Percentiles rank a stretch among this genome's conserved stretches.
These are phyloP conservation scores for Gamarada debralockiae DNA, from an alignment of 495 filamentous ascomycete species.

Conservation along the genomic window DNA sequence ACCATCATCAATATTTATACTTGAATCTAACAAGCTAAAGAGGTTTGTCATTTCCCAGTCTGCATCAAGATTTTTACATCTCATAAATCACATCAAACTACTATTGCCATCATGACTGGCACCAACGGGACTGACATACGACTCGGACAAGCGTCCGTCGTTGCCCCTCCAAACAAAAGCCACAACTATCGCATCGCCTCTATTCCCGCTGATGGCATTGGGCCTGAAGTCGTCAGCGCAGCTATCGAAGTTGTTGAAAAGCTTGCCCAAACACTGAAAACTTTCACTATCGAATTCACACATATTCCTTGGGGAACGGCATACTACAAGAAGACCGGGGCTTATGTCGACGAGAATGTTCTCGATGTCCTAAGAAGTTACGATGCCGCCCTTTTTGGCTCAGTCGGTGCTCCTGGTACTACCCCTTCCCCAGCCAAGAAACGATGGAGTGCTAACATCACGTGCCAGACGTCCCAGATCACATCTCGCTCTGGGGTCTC, in stretches of 20 bases:
- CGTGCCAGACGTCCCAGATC: slow-evolving; percentile 47
- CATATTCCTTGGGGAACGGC: slow-evolving; percentile 51
- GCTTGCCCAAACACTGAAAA: slow-evolving; percentile 38
- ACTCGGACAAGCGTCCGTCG: no score
- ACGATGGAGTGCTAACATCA: background rate
- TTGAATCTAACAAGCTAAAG: no score
- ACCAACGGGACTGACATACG: no score
- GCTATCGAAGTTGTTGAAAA: slow-evolving; percentile 43
- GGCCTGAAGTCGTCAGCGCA: slow-evolving; percentile 46
- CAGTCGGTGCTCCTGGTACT: slow-evolving; percentile 49
- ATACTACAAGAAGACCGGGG: slow-evolving; percentile 46
- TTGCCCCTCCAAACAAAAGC: no score
- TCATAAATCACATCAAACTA: no score
- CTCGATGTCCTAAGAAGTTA: slow-evolving; percentile 46
- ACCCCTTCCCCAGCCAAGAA: background rate
- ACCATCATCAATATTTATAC: no score
- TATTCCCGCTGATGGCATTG: slow-evolving; percentile 51
- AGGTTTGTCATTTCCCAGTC: no score
- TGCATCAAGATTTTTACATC: no score
- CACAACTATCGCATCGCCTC: slow-evolving; percentile 41
- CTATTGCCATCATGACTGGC: no score
- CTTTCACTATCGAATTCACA: slow-evolving; percentile 46
- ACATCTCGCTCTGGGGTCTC: slow-evolving; percentile 54
- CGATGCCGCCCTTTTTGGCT: slow-evolving; percentile 52
- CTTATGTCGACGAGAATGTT: slow-evolving; percentile 50